phyloP scores from a whole-genome alignment of 257 asterid genomes.

The Solanum dulcamara region DNA sequence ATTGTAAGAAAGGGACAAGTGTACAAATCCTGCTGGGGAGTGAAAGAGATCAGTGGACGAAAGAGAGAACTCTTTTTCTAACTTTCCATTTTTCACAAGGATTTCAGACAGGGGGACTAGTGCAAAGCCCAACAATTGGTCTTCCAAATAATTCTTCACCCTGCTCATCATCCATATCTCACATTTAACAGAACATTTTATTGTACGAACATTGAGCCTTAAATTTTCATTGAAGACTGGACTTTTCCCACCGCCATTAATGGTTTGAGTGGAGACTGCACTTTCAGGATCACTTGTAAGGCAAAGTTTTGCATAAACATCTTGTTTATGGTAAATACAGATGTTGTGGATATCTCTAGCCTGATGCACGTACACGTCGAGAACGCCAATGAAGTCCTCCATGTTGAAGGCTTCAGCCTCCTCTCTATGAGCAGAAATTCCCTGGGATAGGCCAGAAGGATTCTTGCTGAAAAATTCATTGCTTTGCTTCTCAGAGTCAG shows the following conservation, averaged over 20 bases:
- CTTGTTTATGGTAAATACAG: conserved; percentile 93
- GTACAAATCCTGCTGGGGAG: conserved; percentile 96
- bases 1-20: conserved; percentile 50
- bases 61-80: conserved; percentile 81
- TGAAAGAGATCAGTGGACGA: conserved; percentile 93
- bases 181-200: conserved; percentile 74
- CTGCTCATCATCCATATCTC: conserved; percentile 98
- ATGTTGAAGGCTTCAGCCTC: conserved; percentile 17
- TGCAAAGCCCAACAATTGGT: conserved; percentile 88
- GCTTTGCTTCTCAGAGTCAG: conserved; percentile 50
- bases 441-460: conserved; percentile 16
- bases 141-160: conserved; percentile 85
- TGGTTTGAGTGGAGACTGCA: conserved; percentile 61
- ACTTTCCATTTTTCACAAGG: conserved; percentile 46
- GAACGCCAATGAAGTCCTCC: conserved; percentile 43
- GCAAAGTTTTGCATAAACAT: conserved; percentile 83
- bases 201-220: conserved; percentile 39
- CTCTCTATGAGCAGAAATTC: conserved; percentile 24
- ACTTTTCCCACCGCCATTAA: conserved; percentile 86
- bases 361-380: conserved; percentile 75
- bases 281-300: conserved; percentile 79
- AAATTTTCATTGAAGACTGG: conserved; percentile 77
- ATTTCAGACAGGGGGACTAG: conserved; percentile 81
- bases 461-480: conserved; percentile 18
- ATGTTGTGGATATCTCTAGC: conserved; percentile 93